Evolutionary conservation across 2,329 filamentous ascomycete genomes (phyloP), one percentile per base, ranked within the genome.

Genomic region (Iodosphaeria phyllophila): DNA sequence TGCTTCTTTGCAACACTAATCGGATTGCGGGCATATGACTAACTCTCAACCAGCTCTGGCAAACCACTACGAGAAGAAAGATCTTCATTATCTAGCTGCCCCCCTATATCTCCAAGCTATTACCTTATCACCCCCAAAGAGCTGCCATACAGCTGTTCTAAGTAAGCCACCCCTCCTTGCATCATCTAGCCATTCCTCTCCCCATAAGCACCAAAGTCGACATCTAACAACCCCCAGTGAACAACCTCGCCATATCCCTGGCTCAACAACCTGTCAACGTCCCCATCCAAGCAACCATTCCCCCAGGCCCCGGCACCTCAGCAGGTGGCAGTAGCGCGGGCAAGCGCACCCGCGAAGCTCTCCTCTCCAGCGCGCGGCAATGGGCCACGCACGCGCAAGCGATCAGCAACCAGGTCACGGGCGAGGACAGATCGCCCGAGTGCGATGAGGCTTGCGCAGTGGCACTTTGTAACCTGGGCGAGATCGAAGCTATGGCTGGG

Each of bases 61-160:
- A 11, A 64, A 74, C 29, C 70, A 73, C 37, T 93, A 92, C 48
- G 70, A 79, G 41, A 60, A 64, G 24, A 70, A 68, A 37, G 66
- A 73, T 22, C 69, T 78, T 37, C 74, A 82, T 41, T 78, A 86
- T 36, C 69, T 93, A 2, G 76, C 84, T 5, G 65, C 84, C 13
- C 83, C 84, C 4, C 59, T 93, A 16, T 92, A 84, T 45, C 68
- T 93, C 38, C 82, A 91, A 41, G 80, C 84, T 5, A 58, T 92
- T 17, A 63, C 72, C 11, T 51, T 89, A 22, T 74, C 68, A 44
- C 60, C 68, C 50, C 31, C 34, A 13, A 52, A 54, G 14, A 62
- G 58, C 16, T 93, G 84, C 44, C 83, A 92, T 44, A 71, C 75
- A 25, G 75, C 80, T 15, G 61, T 84, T 9, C 57, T 93, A 42